These are phyloP conservation scores for Erodium trifolium DNA, from an alignment of 441 rosid genomes.

Conservation along the genomic window DNA sequence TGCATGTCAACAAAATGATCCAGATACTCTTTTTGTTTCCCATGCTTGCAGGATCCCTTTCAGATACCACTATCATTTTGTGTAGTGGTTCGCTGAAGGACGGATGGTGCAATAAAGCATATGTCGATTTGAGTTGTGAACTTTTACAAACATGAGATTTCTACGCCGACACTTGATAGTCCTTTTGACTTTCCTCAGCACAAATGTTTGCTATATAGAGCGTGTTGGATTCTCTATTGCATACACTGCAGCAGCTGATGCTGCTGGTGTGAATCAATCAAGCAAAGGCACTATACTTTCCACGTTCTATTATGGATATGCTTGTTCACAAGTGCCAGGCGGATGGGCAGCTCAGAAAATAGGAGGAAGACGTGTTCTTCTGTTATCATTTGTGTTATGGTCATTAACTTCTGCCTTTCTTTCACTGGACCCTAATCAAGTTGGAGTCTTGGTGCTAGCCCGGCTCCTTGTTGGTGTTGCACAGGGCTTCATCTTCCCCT, in stretches of 20 bases:
- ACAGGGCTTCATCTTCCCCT: constrained; percentile 92
- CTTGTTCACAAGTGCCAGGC: constrained; percentile 89
- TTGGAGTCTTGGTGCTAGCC: constrained; percentile 49
- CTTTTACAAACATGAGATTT: constrained; percentile 33
- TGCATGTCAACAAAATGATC: background rate
- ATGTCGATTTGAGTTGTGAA: constrained; percentile 19
- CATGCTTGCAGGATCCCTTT: background rate
- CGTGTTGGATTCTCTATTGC: constrained; percentile 96
- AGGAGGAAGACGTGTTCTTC: constrained; percentile 84
- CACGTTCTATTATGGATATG: constrained; percentile 79
- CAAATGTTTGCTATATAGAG: constrained; percentile 82
- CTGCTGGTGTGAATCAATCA: constrained; percentile 74
- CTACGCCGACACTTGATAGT: constrained; percentile 76
- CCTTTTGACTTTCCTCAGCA: constrained; percentile 69
- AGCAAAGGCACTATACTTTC: constrained; percentile 82
- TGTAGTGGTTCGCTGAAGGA: constrained; percentile 4
- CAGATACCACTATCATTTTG: constrained; percentile 12
- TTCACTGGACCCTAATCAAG: constrained; percentile 75
- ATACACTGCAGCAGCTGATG: constrained; percentile 84
- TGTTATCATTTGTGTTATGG: constrained; percentile 78
- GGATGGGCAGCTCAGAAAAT: constrained; percentile 95
- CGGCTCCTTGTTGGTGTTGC: constrained; percentile 96
- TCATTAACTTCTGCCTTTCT: constrained; percentile 77
- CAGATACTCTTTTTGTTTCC: constrained; percentile 6
- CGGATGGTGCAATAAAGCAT: background rate